Percentiles rank a stretch among this genome's conserved stretches.
These are phyloP conservation scores for Fraxinus excelsior DNA, from an alignment of 257 asterid genomes.

Conservation along the genomic window DNA sequence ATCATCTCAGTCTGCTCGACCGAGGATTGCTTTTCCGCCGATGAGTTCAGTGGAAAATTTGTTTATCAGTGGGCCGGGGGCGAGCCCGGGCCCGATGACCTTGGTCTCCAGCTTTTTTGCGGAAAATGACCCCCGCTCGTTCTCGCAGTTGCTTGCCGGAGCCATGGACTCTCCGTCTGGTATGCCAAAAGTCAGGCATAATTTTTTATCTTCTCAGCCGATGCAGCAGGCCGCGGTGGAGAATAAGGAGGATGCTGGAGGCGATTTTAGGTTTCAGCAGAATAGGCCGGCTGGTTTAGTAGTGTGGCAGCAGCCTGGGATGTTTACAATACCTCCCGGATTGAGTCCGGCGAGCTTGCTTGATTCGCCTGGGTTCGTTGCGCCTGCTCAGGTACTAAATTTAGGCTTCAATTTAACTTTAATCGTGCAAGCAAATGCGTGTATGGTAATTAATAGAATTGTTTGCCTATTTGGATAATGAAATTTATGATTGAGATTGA, in stretches of 20 bases:
- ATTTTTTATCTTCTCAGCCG: conserved; percentile 16
- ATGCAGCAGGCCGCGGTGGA: conserved; percentile 22
- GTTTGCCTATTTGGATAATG: neutral
- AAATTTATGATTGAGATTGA: neutral
- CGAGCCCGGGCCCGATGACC: conserved; percentile 86
- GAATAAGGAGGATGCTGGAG: conserved; percentile 20
- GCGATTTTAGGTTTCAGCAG: conserved; percentile 48
- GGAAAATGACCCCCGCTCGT: conserved; percentile 70
- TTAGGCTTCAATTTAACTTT: neutral
- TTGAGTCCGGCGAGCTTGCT: conserved; percentile 72
- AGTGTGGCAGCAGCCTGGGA: conserved; percentile 47
- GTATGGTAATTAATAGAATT: neutral
- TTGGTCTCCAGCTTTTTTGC: conserved; percentile 70
- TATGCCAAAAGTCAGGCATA: conserved; percentile 27
- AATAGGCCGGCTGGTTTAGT: conserved; percentile 55
- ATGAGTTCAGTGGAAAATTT: conserved; percentile 48
- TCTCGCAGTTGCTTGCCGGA: conserved; percentile 79
- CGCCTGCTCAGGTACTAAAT: conserved; percentile 59
- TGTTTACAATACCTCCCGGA: conserved; percentile 73
- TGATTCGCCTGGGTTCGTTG: conserved; percentile 67
- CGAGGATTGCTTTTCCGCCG: conserved; percentile 56
- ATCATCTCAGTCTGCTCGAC: conserved; percentile 42
- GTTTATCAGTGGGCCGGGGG: conserved; percentile 46
- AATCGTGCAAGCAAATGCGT: neutral
- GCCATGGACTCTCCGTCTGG: conserved; percentile 45